Percentiles rank a stretch among this genome's conserved stretches.
phyloP scores from a whole-genome alignment of 2,329 filamentous ascomycete genomes.

The Cladobotryum protrusum region DNA sequence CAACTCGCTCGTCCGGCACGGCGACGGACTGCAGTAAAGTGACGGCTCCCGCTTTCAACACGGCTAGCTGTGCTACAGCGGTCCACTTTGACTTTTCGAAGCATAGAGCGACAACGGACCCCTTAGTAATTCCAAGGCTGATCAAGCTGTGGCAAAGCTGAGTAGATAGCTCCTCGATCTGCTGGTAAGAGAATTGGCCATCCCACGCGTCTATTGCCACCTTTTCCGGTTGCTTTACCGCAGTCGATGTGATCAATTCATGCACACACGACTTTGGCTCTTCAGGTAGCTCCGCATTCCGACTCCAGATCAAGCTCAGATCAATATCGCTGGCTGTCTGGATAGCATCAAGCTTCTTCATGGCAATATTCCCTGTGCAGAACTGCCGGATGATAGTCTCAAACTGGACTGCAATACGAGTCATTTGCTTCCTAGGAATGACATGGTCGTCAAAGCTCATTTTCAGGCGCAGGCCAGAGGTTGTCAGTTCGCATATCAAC shows the following conservation, averaged over 20 bases:
- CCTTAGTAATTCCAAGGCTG: background rate
- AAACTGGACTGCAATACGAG: constrained; percentile 3
- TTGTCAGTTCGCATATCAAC: constrained; percentile 5
- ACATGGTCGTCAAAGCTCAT: constrained; percentile 6
- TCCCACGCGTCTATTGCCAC: constrained; percentile 7
- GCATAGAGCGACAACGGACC: constrained; percentile 4
- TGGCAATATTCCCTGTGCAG: background rate
- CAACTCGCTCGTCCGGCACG: constrained; percentile 4
- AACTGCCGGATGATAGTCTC: constrained; percentile 6
- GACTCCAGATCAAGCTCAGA: constrained; percentile 1
- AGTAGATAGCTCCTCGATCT: constrained; percentile 5
- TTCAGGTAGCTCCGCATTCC: background rate
- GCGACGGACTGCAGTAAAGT: constrained; percentile 1
- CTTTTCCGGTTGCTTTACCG: background rate
- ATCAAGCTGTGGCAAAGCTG: background rate
- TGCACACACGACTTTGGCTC: background rate
- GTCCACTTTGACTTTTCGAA: constrained; percentile 7
- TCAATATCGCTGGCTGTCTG: constrained; percentile 2
- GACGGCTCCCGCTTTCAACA: constrained; percentile 5
- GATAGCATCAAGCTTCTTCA: background rate
- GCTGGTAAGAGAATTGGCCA: constrained; percentile 1
- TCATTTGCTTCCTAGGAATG: background rate
- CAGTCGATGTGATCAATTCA: background rate
- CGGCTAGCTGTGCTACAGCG: constrained; percentile 1
- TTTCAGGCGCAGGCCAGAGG: background rate